These are phyloP conservation scores for Dryas drummondii DNA, from an alignment of 306 rosid species.

Conservation along the genomic window DNA sequence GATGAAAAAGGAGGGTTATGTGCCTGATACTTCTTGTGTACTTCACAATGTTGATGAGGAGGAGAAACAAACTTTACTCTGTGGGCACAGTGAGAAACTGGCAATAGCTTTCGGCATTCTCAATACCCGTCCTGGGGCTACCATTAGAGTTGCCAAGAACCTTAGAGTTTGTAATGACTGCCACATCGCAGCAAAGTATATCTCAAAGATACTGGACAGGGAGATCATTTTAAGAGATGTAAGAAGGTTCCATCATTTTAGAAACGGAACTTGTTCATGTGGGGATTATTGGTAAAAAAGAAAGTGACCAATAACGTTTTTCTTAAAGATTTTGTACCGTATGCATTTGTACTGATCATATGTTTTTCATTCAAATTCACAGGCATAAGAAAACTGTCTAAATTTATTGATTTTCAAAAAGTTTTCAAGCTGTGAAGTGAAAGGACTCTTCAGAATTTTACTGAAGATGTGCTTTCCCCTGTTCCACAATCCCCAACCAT, in stretches of 20 bases:
- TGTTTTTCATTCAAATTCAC: not conserved
- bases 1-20: conserved; percentile 83
- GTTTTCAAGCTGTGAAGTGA: not conserved
- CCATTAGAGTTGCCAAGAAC: conserved; percentile 88
- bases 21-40: conserved; percentile 86
- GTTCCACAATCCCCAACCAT: not conserved
- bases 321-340: not conserved
- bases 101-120: conserved; percentile 91
- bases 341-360: not conserved
- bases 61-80: conserved; percentile 76
- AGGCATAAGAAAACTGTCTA: not conserved
- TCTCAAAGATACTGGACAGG: conserved; percentile 70
- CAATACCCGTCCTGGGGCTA: conserved; percentile 72
- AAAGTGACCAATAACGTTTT: not conserved
- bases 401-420: too few species aligned
- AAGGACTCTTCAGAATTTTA: not conserved
- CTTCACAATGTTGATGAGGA: conserved; percentile 81
- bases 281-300: conserved; percentile 76
- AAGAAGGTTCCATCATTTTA: conserved; percentile 94
- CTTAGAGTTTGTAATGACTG: conserved; percentile 92
- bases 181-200: conserved; percentile 65
- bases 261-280: conserved; percentile 81
- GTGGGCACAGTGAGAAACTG: conserved; percentile 92
- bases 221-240: conserved; percentile 88
- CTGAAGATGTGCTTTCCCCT: not conserved